A percentile compares a stretch with the other conserved stretches of the same genome.
phyloP scores from a whole-genome alignment of 768 basidiomycete species.

The Boletus subparvulus region DNA sequence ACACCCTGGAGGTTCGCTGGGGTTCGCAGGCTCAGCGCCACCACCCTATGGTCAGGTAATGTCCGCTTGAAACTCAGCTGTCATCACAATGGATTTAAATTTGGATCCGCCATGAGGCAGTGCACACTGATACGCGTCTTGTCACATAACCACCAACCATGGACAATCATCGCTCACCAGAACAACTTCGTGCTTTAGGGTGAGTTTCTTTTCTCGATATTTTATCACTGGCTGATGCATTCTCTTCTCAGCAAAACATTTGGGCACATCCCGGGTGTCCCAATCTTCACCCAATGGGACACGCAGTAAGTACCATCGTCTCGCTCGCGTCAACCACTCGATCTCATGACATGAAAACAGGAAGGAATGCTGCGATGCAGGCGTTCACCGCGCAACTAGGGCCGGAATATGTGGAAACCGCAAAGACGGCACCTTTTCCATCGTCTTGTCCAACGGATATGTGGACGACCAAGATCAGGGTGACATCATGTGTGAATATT shows the following conservation, averaged over 20 bases:
- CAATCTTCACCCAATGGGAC: conserved; percentile 22
- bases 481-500: conserved; percentile 23
- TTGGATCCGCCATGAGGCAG: no score
- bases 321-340: neutral
- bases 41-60: no score
- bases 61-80: no score
- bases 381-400: conserved; percentile 15
- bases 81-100: no score
- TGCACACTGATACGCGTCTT: no score
- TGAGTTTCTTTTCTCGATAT: neutral
- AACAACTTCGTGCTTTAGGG: no score
- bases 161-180: no score
- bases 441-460: conserved; percentile 21
- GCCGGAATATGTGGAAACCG: conserved; percentile 23
- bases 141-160: no score
- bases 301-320: conserved; percentile 13
- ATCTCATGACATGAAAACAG: conserved; percentile 1
- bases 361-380: conserved; percentile 3
- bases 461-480: conserved; percentile 26
- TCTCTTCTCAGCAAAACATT: conserved; percentile 17
- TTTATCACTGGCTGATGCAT: neutral
- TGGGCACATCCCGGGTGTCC: conserved; percentile 25
- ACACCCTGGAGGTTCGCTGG: no score
- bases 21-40: no score
- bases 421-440: conserved; percentile 12